A percentile compares a stretch with the other conserved stretches of the same genome.
Evolutionary conservation across 371 early-diverging fungal genomes (phyloP).

Genomic region (Mortierella sp.): DNA sequence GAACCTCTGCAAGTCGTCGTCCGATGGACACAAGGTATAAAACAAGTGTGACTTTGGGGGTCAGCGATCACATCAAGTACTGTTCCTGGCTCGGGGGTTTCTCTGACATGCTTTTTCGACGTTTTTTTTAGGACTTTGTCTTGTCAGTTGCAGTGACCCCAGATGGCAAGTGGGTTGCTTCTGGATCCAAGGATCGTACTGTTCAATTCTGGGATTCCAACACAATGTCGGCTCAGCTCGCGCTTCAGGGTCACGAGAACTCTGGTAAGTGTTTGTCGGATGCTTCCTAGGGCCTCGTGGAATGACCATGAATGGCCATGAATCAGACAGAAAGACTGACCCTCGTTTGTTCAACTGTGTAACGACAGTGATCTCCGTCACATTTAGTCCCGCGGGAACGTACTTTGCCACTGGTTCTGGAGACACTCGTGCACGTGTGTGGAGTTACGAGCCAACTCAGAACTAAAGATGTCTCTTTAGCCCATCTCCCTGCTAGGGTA

Average conservation of each 20-base stretch:
- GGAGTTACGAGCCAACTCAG: slow-evolving; percentile 87
- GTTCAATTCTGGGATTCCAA: slow-evolving; percentile 96
- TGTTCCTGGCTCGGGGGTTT: too few species aligned
- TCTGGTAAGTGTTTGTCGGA: slow-evolving; percentile 67
- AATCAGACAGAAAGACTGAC: slow-evolving; percentile 4
- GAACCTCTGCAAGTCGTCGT: slow-evolving; percentile 60
- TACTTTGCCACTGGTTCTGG: slow-evolving; percentile 83
- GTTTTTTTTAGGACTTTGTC: slow-evolving; percentile 90
- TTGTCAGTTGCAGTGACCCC: slow-evolving; percentile 94
- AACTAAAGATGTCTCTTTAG: too few species aligned
- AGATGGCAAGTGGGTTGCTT: slow-evolving; percentile 93
- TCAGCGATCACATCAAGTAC: too few species aligned
- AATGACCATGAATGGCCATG: background rate
- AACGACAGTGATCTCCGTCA: slow-evolving; percentile 88
- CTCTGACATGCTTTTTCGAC: background rate
- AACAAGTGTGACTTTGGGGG: too few species aligned
- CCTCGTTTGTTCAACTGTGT: background rate
- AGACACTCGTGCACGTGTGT: slow-evolving; percentile 82
- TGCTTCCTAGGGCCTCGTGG: background rate
- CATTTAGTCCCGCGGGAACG: slow-evolving; percentile 82
- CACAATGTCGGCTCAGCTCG: slow-evolving; percentile 83
- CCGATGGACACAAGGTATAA: slow-evolving; percentile 71
- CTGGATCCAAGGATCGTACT: slow-evolving; percentile 94
- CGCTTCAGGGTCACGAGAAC: slow-evolving; percentile 98
- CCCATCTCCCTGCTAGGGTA: too few species aligned